phyloP scores from a whole-genome alignment of 345 rosid species.

The Sisymbrium altissimum region DNA sequence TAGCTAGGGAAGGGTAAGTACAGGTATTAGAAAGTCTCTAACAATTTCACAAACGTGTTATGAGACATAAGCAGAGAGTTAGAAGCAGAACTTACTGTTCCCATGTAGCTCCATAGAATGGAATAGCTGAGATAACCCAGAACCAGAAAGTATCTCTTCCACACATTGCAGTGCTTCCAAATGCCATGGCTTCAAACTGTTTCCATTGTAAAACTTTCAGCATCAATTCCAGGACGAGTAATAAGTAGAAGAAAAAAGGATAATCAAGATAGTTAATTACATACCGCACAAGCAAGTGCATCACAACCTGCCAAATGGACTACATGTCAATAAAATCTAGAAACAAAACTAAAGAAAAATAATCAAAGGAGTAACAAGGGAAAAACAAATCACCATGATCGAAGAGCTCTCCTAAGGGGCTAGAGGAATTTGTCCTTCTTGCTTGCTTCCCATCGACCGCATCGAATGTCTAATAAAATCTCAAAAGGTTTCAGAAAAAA shows the following conservation, averaged over 20 bases:
- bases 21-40: background rate
- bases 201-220: slow-evolving; percentile 5
- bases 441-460: slow-evolving; percentile 99
- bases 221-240: background rate
- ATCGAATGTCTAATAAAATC: slow-evolving; percentile 71
- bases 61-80: background rate
- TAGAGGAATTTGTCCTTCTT: slow-evolving; percentile 83
- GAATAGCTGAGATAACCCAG: slow-evolving; percentile 95
- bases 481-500: background rate
- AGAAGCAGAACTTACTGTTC: slow-evolving; percentile 67
- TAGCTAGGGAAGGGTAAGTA: slow-evolving; percentile 48
- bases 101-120: slow-evolving; percentile 98
- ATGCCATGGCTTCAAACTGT: slow-evolving; percentile 92
- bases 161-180: slow-evolving; percentile 93
- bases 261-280: slow-evolving; percentile 10
- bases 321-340: slow-evolving; percentile 19
- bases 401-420: slow-evolving; percentile 94
- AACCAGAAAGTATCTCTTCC: slow-evolving; percentile 93
- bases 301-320: slow-evolving; percentile 77
- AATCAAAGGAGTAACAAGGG: background rate
- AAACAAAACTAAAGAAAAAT: slow-evolving; percentile 10
- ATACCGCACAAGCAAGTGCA: slow-evolving; percentile 99
- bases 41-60: background rate
- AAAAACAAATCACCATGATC: slow-evolving; percentile 67
- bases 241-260: background rate